These are phyloP conservation scores for Lyophyllum decastes DNA, from an alignment of 768 basidiomycete species.

Conservation along the genomic window DNA sequence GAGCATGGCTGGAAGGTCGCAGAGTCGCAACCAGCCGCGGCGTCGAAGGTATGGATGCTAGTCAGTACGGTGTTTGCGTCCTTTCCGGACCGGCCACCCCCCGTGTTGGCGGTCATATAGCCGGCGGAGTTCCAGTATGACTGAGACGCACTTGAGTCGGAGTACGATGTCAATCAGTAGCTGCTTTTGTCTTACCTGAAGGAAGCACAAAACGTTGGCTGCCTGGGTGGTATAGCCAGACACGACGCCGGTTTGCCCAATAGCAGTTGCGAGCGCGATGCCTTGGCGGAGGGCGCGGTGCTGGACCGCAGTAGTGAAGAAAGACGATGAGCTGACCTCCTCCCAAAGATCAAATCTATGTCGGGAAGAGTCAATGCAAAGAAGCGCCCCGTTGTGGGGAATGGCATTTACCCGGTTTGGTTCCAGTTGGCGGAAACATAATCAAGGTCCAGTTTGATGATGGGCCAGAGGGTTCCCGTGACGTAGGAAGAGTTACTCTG, in stretches of 20 bases:
- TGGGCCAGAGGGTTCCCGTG: constrained; percentile 61
- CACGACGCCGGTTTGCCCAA: constrained; percentile 52
- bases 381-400: not conserved
- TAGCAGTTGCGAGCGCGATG: constrained; percentile 55
- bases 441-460: constrained; percentile 73
- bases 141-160: constrained; percentile 30
- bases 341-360: constrained; percentile 76
- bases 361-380: constrained; percentile 24
- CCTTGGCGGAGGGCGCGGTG: constrained; percentile 77
- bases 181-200: constrained; percentile 62
- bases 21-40: constrained; percentile 69
- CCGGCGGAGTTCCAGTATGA: constrained; percentile 72
- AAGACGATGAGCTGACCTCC: constrained; percentile 70
- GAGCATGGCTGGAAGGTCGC: constrained; percentile 81
- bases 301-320: constrained; percentile 82
- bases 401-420: constrained; percentile 41
- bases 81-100: constrained; percentile 72
- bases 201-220: constrained; percentile 67
- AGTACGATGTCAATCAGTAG: too few species aligned
- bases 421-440: constrained; percentile 75
- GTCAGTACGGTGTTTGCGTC: constrained; percentile 76
- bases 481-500: constrained; percentile 49
- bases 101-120: constrained; percentile 77
- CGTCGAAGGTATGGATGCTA: constrained; percentile 77
- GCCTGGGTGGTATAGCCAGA: constrained; percentile 60